Conservation (phyloP, 371 early-diverging fungal species). For the Gilbertella persicaria region DNA sequence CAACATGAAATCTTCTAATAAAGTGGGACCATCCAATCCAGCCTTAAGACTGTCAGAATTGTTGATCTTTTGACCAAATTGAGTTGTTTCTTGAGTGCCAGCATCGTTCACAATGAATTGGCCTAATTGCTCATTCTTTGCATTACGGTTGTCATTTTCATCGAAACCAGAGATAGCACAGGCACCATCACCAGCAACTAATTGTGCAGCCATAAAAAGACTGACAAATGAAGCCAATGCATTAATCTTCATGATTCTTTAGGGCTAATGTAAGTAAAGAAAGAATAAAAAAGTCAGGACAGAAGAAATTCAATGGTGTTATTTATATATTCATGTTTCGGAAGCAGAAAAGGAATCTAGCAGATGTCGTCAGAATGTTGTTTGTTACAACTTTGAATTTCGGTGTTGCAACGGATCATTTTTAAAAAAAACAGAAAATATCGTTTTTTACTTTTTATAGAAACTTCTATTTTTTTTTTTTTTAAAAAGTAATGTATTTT, state of each 20-base stretch:
- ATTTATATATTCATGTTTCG: too few species aligned
- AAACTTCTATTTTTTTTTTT: too few species aligned
- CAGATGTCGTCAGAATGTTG: too few species aligned
- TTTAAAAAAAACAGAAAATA: too few species aligned
- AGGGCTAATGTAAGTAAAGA: neutral
- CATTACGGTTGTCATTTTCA: neutral
- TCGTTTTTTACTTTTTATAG: too few species aligned
- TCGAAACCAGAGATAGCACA: neutral
- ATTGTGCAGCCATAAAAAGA: slow-evolving; percentile 7
- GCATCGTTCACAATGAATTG: slow-evolving; percentile 17
- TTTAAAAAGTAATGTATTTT: too few species aligned
- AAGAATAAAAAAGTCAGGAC: too few species aligned
- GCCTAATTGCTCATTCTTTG: slow-evolving; percentile 15
- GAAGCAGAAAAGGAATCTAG: too few species aligned
- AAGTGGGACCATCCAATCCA: slow-evolving; percentile 47
- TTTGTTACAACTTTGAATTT: too few species aligned
- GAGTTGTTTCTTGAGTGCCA: slow-evolving; percentile 27
- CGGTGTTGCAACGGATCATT: too few species aligned
- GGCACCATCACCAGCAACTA: slow-evolving; percentile 7
- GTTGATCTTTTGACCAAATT: slow-evolving; percentile 30
- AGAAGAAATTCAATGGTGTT: too few species aligned
- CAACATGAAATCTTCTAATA: slow-evolving; percentile 53
- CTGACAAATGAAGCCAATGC: slow-evolving; percentile 10
- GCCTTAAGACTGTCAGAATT: slow-evolving; percentile 37
- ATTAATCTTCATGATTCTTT: slow-evolving; percentile 9